phyloP scores from a whole-genome alignment of 177 flowering plant genomes.

The Vitis hybrid region DNA sequence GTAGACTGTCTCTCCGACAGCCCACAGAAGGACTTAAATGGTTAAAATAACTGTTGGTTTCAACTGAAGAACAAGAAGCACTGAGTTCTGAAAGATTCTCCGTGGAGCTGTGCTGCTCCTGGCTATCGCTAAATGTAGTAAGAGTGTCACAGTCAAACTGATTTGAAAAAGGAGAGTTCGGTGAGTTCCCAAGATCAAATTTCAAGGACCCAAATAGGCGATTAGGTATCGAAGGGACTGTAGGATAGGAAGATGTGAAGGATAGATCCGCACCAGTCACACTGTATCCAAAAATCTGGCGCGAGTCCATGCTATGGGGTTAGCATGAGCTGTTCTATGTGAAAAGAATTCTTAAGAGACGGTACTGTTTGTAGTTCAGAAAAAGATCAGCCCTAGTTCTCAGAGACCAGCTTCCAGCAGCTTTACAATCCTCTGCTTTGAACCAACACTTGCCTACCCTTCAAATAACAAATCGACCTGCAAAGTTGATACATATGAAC shows the following conservation, averaged over 20 bases:
- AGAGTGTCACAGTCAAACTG: constrained; percentile 48
- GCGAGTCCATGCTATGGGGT: constrained; percentile 59
- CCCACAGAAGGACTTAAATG: constrained; percentile 26
- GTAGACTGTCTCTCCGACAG: constrained; percentile 16
- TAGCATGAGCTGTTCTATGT: constrained; percentile 24
- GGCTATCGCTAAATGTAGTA: constrained; percentile 51
- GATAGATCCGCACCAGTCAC: constrained; percentile 42
- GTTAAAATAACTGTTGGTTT: constrained; percentile 33
- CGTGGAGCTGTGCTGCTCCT: constrained; percentile 57
- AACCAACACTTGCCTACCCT: neutral
- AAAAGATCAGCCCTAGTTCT: neutral
- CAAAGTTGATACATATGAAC: constrained; percentile 1
- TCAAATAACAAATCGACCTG: neutral
- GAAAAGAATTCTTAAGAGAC: neutral
- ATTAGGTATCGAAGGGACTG: constrained; percentile 34
- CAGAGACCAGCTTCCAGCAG: neutral
- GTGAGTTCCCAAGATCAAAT: constrained; percentile 51
- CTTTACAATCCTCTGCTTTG: neutral
- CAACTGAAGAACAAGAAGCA: constrained; percentile 50
- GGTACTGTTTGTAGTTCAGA: neutral
- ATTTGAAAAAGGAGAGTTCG: constrained; percentile 59
- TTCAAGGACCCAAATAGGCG: constrained; percentile 44
- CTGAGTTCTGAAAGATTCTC: constrained; percentile 47
- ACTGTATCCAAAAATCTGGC: constrained; percentile 40
- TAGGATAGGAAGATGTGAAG: constrained; percentile 37